Conservation (phyloP, 805 yeast species). For the Saturnispora ahearnii region DNA sequence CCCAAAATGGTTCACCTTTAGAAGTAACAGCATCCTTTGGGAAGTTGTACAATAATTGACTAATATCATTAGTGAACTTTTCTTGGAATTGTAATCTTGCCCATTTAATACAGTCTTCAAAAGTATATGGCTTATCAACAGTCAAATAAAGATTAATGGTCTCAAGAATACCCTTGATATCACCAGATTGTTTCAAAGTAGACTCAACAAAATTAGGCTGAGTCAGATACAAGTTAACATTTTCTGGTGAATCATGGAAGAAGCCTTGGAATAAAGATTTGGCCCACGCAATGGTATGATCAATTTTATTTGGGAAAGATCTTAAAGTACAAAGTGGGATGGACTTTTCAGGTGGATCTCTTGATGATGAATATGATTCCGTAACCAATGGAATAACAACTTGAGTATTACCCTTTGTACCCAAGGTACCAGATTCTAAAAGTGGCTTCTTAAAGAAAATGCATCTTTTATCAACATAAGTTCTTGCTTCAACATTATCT, state of each 20-base stretch:
- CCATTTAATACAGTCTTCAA: constrained; percentile 94
- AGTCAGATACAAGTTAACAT: constrained; percentile 80
- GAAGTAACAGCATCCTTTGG: constrained; percentile 91
- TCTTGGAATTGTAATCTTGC: constrained; percentile 83
- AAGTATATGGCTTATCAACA: constrained; percentile 73
- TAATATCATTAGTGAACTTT: constrained; percentile 76
- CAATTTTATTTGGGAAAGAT: constrained; percentile 96
- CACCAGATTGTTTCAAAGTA: constrained; percentile 85
- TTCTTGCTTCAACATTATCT: constrained; percentile 96
- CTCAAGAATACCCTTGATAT: constrained; percentile 78
- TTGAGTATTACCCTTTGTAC: constrained; percentile 97
- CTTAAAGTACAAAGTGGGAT: constrained; percentile 96
- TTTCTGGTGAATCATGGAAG: constrained; percentile 85
- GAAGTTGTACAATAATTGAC: constrained; percentile 87
- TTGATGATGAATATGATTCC: constrained; percentile 91
- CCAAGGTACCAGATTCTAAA: constrained; percentile 93
- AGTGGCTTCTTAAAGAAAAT: constrained; percentile 85
- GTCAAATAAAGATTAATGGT: constrained; percentile 64
- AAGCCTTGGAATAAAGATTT: constrained; percentile 89
- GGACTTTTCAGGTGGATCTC: constrained; percentile 97
- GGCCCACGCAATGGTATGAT: constrained; percentile 99
- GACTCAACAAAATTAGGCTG: constrained; percentile 92
- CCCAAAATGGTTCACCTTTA: constrained; percentile 91
- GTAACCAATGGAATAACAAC: constrained; percentile 90
- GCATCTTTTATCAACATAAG: constrained; percentile 95